These are phyloP conservation scores for Striga hermonthica DNA, from an alignment of 305 asterid genomes.

Conservation along the genomic window DNA sequence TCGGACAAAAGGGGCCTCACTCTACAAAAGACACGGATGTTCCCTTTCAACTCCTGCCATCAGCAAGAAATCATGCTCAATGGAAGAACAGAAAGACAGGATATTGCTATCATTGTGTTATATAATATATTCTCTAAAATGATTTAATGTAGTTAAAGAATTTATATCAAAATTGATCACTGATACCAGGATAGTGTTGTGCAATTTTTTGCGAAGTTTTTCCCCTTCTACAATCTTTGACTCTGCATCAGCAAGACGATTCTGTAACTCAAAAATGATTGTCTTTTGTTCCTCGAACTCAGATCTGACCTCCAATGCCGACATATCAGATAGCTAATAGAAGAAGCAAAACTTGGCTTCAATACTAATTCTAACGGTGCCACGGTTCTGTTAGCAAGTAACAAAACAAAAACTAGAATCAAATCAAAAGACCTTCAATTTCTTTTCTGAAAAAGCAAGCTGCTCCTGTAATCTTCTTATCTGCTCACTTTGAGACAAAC, in stretches of 20 bases:
- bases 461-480: constrained; percentile 57
- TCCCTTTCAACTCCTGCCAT: constrained; percentile 67
- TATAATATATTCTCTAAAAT: background rate
- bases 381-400: too few species aligned
- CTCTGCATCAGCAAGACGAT: constrained; percentile 63
- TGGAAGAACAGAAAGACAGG: background rate
- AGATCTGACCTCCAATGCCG: constrained; percentile 50
- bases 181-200: constrained; percentile 66
- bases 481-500: constrained; percentile 51
- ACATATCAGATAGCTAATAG: constrained; percentile 54
- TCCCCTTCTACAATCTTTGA: constrained; percentile 63
- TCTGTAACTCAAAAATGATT: constrained; percentile 43
- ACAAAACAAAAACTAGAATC: background rate
- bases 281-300: constrained; percentile 55
- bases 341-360: constrained; percentile 1
- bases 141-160: background rate
- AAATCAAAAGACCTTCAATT: constrained; percentile 43
- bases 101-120: background rate
- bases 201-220: constrained; percentile 61
- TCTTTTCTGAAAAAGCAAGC: constrained; percentile 53
- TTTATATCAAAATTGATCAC: background rate
- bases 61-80: constrained; percentile 23
- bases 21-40: constrained; percentile 73
- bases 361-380: too few species aligned
- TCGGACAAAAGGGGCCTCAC: constrained; percentile 66